phyloP scores from a whole-genome alignment of 2,329 filamentous ascomycete genomes.

The Colletotrichum sojae region DNA sequence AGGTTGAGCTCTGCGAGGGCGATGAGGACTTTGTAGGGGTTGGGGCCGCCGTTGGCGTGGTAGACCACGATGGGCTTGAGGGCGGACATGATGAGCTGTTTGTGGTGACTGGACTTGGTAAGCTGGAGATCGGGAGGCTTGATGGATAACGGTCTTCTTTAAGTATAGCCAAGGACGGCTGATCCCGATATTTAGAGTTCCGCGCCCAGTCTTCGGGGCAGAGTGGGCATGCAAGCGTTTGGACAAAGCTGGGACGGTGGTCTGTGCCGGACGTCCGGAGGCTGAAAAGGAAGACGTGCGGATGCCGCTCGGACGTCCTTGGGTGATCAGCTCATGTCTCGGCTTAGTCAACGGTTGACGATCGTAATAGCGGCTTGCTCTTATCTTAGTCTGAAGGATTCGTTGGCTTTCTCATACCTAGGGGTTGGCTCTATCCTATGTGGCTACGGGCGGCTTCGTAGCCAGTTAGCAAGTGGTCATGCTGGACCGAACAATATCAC shows the following conservation, averaged over 20 bases:
- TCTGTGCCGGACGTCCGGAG: not conserved
- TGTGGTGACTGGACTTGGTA: not conserved
- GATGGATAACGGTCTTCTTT: not conserved
- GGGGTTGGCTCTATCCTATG: too few species aligned
- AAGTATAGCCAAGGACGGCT: not conserved
- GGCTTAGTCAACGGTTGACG: not conserved
- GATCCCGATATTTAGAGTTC: not conserved
- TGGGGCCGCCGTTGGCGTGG: constrained; percentile 43
- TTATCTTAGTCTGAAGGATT: too few species aligned
- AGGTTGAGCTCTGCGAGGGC: constrained; percentile 53
- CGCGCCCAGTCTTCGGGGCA: too few species aligned
- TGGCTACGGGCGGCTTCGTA: too few species aligned
- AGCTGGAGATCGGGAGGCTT: not conserved
- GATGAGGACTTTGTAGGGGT: constrained; percentile 51
- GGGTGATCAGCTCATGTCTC: not conserved
- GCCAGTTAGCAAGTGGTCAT: too few species aligned
- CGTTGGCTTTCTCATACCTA: too few species aligned
- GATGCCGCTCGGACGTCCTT: not conserved
- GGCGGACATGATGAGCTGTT: not conserved
- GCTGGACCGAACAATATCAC: too few species aligned
- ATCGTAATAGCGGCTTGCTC: not conserved
- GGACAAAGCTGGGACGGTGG: not conserved
- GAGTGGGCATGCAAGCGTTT: not conserved
- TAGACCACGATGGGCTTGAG: constrained; percentile 4
- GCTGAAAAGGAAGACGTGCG: not conserved